Conservation (phyloP, 2,329 filamentous ascomycete species). For the Xenosphaeropsis pyriputrescens region DNA sequence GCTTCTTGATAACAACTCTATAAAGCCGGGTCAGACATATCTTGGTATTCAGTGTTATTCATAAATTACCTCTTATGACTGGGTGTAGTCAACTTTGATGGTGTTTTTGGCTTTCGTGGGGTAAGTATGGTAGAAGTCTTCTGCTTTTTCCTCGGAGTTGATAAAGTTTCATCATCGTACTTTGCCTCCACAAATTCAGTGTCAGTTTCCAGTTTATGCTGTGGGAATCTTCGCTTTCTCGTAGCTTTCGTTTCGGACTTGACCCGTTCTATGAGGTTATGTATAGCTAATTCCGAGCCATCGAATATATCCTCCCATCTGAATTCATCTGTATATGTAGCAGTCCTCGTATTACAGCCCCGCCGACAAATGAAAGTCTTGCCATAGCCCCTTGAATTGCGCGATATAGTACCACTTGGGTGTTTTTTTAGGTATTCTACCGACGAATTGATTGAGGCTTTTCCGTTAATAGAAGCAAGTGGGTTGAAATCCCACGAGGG, state of each 20-base stretch:
- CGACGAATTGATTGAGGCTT: constrained; percentile 64
- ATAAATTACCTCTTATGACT: constrained; percentile 40
- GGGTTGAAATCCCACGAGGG: constrained; percentile 79
- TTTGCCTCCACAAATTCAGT: constrained; percentile 21
- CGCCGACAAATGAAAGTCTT: constrained; percentile 84
- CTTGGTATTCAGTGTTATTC: constrained; percentile 1
- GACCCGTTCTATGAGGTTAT: constrained; percentile 24
- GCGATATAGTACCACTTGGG: constrained; percentile 61
- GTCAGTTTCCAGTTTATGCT: constrained; percentile 16
- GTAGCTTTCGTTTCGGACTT: constrained; percentile 60
- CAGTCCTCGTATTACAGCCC: constrained; percentile 78
- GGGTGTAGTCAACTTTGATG: constrained; percentile 35
- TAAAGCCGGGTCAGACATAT: constrained; percentile 5
- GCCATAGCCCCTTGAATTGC: constrained; percentile 57
- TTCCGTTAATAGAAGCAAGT: constrained; percentile 79
- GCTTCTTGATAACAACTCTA: constrained; percentile 64
- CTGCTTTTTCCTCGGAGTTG: constrained; percentile 42
- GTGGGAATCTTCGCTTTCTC: constrained; percentile 20
- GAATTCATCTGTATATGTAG: constrained; percentile 86
- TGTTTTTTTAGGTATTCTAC: constrained; percentile 52
- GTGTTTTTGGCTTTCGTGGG: constrained; percentile 21
- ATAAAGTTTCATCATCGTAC: constrained; percentile 19
- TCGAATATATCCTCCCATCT: constrained; percentile 75
- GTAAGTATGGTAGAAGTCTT: constrained; percentile 26
- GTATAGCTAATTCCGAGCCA: constrained; percentile 11